Percentiles rank a stretch among this genome's conserved stretches.
phyloP scores from a whole-genome alignment of 2,329 filamentous ascomycete species.

The Fusarium brevicatenulatum region DNA sequence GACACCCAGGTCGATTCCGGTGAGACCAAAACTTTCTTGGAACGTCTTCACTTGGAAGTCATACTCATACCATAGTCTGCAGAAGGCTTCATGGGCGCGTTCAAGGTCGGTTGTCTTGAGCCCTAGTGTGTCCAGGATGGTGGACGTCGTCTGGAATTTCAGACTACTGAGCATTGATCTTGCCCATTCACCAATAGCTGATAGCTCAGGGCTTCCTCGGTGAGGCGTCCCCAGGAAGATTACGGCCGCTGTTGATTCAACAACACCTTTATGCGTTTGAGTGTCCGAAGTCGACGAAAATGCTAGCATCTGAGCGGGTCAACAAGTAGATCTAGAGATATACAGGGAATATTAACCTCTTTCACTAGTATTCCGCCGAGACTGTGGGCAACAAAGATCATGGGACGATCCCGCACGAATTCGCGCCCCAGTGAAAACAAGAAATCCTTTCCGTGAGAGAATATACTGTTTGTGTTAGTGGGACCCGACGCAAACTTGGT shows the following conservation, averaged over 20 bases:
- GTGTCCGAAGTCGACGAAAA: not conserved
- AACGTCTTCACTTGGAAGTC: conserved; percentile 32
- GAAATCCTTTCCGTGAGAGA: conserved; percentile 24
- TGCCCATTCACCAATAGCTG: conserved; percentile 13
- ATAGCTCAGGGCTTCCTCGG: conserved; percentile 40
- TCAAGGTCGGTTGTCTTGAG: conserved; percentile 24
- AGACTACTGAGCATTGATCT: conserved; percentile 33
- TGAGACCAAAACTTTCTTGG: conserved; percentile 21
- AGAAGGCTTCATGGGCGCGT: conserved; percentile 19
- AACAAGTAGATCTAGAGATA: too few relatives aligned
- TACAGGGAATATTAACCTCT: too few relatives aligned
- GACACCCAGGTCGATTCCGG: conserved; percentile 1
- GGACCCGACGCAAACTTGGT: conserved; percentile 9
- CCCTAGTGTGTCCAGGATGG: conserved; percentile 11
- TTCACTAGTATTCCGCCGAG: conserved; percentile 23
- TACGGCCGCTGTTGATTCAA: conserved; percentile 41
- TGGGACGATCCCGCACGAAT: not conserved
- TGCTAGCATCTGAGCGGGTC: conserved; percentile 8
- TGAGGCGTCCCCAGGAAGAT: conserved; percentile 52
- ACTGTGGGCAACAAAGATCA: conserved; percentile 21
- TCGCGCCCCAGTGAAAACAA: conserved; percentile 1
- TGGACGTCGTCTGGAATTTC: conserved; percentile 6
- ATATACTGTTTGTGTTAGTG: conserved; percentile 5
- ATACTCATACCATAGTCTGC: conserved; percentile 1
- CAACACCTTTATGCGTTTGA: conserved; percentile 20